Conservation (phyloP, 2,329 filamentous ascomycete species). For the Aureobasidium lini region DNA sequence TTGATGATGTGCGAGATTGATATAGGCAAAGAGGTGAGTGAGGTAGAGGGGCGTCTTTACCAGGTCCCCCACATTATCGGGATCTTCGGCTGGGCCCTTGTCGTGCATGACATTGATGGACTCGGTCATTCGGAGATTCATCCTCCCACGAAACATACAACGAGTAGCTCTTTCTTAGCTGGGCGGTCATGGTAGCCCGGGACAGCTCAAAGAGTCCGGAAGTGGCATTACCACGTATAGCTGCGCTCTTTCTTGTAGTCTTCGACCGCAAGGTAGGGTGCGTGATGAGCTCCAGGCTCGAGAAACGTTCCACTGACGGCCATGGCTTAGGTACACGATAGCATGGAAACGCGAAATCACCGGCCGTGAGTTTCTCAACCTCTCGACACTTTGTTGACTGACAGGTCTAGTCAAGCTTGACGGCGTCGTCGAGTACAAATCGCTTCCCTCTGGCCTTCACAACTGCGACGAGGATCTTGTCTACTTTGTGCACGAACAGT, state of each 20-base stretch:
- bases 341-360: conserved; percentile 72
- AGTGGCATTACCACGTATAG: conserved; percentile 22
- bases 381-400: not conserved
- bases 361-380: conserved; percentile 45
- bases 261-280: conserved; percentile 33
- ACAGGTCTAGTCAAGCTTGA: conserved; percentile 54
- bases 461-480: conserved; percentile 77
- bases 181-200: not conserved
- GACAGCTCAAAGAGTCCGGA: not conserved
- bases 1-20: too few species aligned
- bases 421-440: conserved; percentile 91
- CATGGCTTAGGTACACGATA: conserved; percentile 60
- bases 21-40: too few species aligned
- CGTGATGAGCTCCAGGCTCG: conserved; percentile 12
- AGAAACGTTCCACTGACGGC: not conserved
- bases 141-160: not conserved
- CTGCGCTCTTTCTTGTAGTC: conserved; percentile 29
- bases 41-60: not conserved
- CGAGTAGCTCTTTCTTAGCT: not conserved
- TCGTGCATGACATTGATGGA: conserved; percentile 9
- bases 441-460: conserved; percentile 85
- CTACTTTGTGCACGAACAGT: conserved; percentile 82
- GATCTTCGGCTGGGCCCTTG: not conserved
- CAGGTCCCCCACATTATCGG: not conserved
- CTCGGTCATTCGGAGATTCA: too few species aligned